Evolutionary conservation across 2,329 filamentous ascomycete species (phyloP).

Genomic region (Aspergillus sp.): DNA sequence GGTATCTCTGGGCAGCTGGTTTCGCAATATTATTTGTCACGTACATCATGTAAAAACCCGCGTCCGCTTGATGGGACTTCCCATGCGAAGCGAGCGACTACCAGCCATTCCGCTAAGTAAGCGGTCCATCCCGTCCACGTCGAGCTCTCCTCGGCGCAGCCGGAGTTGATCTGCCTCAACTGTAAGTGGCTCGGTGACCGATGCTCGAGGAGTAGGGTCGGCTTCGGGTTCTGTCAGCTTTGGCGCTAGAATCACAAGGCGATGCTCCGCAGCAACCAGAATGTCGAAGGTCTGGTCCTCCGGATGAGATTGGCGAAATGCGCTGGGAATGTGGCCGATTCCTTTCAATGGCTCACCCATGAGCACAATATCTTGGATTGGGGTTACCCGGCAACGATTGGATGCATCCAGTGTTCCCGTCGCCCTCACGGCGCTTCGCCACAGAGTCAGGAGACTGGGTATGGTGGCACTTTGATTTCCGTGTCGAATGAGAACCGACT

Average conservation of each 20-base stretch:
- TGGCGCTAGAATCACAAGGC: conserved; percentile 39
- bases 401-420: conserved; percentile 41
- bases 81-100: conserved; percentile 30
- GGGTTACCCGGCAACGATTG: conserved; percentile 37
- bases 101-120: conserved; percentile 45
- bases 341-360: conserved; percentile 43
- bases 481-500: conserved; percentile 46
- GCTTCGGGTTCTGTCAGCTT: conserved; percentile 28
- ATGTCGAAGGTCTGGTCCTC: conserved; percentile 35
- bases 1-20: conserved; percentile 28
- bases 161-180: conserved; percentile 41
- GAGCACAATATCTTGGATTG: conserved; percentile 39
- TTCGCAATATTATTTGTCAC: conserved; percentile 7
- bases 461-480: conserved; percentile 42
- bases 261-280: conserved; percentile 42
- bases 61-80: conserved; percentile 37
- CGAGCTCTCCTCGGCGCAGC: conserved; percentile 44
- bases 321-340: conserved; percentile 37
- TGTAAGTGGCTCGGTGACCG: conserved; percentile 18
- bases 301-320: conserved; percentile 23
- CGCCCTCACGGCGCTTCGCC: conserved; percentile 42
- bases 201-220: conserved; percentile 6
- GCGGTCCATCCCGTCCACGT: conserved; percentile 49
- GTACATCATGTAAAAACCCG: conserved; percentile 34
- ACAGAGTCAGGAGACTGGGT: conserved; percentile 44